Evolutionary conservation across 1,139 yeast genomes (phyloP), one percentile per base, ranked within the genome.

Genomic region (Pichia sp.): DNA sequence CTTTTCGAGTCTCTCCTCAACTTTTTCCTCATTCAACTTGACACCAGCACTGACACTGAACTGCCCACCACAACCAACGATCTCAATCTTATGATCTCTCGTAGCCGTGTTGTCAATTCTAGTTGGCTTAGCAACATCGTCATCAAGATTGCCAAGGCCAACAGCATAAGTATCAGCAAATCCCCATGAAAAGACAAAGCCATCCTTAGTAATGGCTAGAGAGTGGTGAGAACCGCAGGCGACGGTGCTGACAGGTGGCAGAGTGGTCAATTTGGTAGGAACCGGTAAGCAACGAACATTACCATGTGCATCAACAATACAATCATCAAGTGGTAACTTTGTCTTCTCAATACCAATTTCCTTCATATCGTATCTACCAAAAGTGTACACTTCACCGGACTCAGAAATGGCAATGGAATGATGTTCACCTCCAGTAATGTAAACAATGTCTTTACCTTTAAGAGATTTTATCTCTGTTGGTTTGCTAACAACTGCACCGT

Each of bases 151-250:
- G 9, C 99, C 99, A 55, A 90, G 82, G 4, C 99, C 99, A 34
- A 93, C 84, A 22, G 96, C 99, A 67, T 88, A 93, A 0, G 96
- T 90, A 60, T 91, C 98, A 46, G 95, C 97, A 66, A 91, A 93
- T 1, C 99, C 99, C 99, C 99, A 93, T 1, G 97, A 80, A 72
- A 84, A 93, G 0, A 83, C 87, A 53, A 87, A 73, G 5, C 99
- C 99, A 60, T 88, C 91, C 36, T 75, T 80, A 8, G 95, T 82
- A 4, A 91, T 78, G 1, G 96, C 97, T 56, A 93, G 71, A 0
- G 95, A 86, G 67, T 93, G 99, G 63, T 93, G 98, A 0, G 96
- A 85, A 0, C 99, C 99, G 47, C 85, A 81, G 5, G 95, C 86
- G 44, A 91, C 74, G 6, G 76, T 68, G 63, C 81, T 85, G 62